A percentile compares a stretch with the other conserved stretches of the same genome.
phyloP scores from a whole-genome alignment of 2,329 filamentous ascomycete genomes.

The Claviceps paspali region DNA sequence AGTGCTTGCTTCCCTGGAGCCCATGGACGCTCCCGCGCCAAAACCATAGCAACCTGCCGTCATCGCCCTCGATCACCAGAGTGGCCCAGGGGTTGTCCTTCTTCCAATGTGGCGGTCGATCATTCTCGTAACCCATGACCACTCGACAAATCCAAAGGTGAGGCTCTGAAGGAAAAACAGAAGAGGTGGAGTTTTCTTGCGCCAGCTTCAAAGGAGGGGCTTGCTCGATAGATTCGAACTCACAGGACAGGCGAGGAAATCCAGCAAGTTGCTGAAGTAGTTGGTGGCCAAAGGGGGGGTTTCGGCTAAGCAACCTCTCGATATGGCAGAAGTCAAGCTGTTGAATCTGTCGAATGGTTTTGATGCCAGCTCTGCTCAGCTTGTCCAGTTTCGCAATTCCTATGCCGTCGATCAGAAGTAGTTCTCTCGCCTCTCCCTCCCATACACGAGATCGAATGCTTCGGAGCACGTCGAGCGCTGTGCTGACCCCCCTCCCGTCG shows the following conservation, averaged over 20 bases:
- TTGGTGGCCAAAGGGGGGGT: slow-evolving; percentile 68
- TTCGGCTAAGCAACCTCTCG: slow-evolving; percentile 60
- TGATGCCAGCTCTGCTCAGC: slow-evolving; percentile 55
- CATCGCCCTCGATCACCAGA: slow-evolving; percentile 50
- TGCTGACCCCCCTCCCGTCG: slow-evolving; percentile 52
- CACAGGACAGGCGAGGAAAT: slow-evolving; percentile 48
- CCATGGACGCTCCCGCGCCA: slow-evolving; percentile 48
- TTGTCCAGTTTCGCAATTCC: slow-evolving; percentile 63
- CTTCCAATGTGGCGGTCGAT: slow-evolving; percentile 44
- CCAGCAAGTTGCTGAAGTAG: slow-evolving; percentile 46
- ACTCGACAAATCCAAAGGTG: slow-evolving; percentile 36
- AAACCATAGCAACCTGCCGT: slow-evolving; percentile 46
- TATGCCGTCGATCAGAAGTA: slow-evolving; percentile 70
- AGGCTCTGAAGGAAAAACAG: slow-evolving; percentile 1
- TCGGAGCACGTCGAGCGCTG: slow-evolving; percentile 62
- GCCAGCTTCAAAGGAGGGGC: neutral
- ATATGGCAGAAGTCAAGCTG: slow-evolving; percentile 53
- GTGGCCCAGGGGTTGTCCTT: slow-evolving; percentile 53
- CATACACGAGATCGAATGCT: slow-evolving; percentile 61
- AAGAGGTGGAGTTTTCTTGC: neutral
- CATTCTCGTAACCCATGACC: slow-evolving; percentile 57
- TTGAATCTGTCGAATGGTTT: slow-evolving; percentile 55
- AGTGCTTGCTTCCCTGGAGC: slow-evolving; percentile 41
- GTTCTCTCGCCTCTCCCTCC: slow-evolving; percentile 68
- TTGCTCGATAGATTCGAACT: slow-evolving; percentile 18